Conservation (phyloP, 768 basidiomycete genomes). For the Amanita subjunquillea region DNA sequence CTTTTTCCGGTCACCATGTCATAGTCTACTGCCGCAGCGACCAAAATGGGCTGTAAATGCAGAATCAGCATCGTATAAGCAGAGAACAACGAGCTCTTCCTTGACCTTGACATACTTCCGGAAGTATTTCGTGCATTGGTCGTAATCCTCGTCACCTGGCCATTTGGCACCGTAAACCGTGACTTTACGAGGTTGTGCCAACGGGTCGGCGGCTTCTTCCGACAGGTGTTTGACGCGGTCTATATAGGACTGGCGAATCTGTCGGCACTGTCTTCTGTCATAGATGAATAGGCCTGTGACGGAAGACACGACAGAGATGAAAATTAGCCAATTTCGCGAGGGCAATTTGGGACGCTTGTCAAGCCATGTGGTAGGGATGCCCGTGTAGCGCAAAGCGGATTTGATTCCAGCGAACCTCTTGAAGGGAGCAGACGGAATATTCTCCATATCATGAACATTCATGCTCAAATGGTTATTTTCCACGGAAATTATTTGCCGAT, state of each 20-base stretch:
- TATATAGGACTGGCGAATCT: slow-evolving; percentile 68
- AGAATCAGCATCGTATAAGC: slow-evolving; percentile 6
- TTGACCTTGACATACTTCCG: slow-evolving; percentile 95
- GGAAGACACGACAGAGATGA: slow-evolving; percentile 67
- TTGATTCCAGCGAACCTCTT: slow-evolving; percentile 38
- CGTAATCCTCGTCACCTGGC: slow-evolving; percentile 91
- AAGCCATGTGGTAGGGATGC: slow-evolving; percentile 68
- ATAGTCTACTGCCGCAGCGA: slow-evolving; percentile 92
- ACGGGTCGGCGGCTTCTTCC: slow-evolving; percentile 50
- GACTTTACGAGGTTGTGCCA: slow-evolving; percentile 68
- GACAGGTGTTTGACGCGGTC: slow-evolving; percentile 73
- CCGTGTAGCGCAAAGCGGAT: slow-evolving; percentile 56
- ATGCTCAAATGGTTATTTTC: background rate
- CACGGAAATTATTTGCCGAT: background rate
- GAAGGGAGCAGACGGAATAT: slow-evolving; percentile 10
- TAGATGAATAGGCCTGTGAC: slow-evolving; percentile 70
- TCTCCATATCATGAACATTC: background rate
- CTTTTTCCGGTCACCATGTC: slow-evolving; percentile 71
- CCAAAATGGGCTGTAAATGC: slow-evolving; percentile 68
- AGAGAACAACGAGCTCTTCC: slow-evolving; percentile 3
- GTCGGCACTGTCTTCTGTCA: slow-evolving; percentile 75
- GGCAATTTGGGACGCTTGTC: slow-evolving; percentile 80
- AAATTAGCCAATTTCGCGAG: slow-evolving; percentile 91
- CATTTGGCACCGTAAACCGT: slow-evolving; percentile 84
- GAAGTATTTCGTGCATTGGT: slow-evolving; percentile 80